Percentiles rank a stretch among this genome's conserved stretches.
Conservation (phyloP, 1,139 yeast species). For the Candida glucosophila region DNA sequence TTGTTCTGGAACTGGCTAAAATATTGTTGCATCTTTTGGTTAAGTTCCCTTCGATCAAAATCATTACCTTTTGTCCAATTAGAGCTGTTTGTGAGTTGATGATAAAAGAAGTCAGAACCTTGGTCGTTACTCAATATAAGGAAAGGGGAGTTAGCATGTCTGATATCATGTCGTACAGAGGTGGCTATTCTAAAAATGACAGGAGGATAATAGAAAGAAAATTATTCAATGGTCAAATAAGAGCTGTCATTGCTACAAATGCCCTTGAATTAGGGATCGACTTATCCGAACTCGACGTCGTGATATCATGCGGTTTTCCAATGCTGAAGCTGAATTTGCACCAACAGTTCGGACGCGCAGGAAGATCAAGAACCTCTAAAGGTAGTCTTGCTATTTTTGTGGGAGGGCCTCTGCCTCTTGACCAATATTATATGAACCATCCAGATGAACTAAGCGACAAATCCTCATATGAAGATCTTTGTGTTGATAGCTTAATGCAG, state of each 20-base stretch:
- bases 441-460: slow-evolving; percentile 54
- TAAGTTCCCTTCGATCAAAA: slow-evolving; percentile 46
- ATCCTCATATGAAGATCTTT: slow-evolving; percentile 30
- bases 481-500: slow-evolving; percentile 31
- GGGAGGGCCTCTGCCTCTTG: slow-evolving; percentile 79
- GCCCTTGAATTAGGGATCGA: slow-evolving; percentile 95
- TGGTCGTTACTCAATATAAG: slow-evolving; percentile 26
- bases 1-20: slow-evolving; percentile 69
- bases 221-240: slow-evolving; percentile 78
- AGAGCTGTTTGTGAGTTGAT: slow-evolving; percentile 79
- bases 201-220: slow-evolving; percentile 79
- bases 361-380: slow-evolving; percentile 65
- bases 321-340: slow-evolving; percentile 76
- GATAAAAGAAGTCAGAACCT: slow-evolving; percentile 68
- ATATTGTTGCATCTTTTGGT: slow-evolving; percentile 54
- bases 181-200: slow-evolving; percentile 84
- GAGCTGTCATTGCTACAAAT: slow-evolving; percentile 89
- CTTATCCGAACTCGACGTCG: slow-evolving; percentile 87
- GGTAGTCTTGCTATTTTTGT: slow-evolving; percentile 66
- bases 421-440: slow-evolving; percentile 71
- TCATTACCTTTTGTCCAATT: slow-evolving; percentile 85
- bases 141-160: slow-evolving; percentile 27
- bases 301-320: slow-evolving; percentile 88
- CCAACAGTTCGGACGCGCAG: slow-evolving; percentile 96
- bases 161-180: slow-evolving; percentile 86